Evolutionary conservation across 1,284 basidiomycete genomes (phyloP).

Genomic region (Ustilago esculenta): DNA sequence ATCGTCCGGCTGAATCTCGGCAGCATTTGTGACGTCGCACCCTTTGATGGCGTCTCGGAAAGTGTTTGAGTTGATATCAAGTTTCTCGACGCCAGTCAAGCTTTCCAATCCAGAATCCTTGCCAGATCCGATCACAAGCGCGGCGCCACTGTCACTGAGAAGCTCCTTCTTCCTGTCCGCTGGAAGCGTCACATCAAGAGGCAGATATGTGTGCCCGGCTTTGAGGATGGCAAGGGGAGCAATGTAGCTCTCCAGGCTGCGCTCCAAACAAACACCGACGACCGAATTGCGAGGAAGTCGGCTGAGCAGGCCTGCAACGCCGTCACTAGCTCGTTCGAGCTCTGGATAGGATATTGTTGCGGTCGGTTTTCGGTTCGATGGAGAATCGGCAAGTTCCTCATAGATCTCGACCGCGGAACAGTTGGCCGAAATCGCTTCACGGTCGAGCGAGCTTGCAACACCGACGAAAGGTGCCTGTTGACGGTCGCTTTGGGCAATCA

Average conservation of each 20-base stretch:
- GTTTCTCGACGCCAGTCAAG: background rate
- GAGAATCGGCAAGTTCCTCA: slow-evolving; percentile 14
- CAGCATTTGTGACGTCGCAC: background rate
- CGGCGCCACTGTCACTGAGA: slow-evolving; percentile 50
- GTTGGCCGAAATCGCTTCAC: slow-evolving; percentile 13
- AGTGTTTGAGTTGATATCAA: slow-evolving; percentile 12
- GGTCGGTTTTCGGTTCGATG: slow-evolving; percentile 1
- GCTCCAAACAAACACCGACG: slow-evolving; percentile 54
- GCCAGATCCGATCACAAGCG: slow-evolving; percentile 31
- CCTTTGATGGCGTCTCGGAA: slow-evolving; percentile 11
- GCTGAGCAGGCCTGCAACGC: slow-evolving; percentile 24
- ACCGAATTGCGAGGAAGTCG: slow-evolving; percentile 36
- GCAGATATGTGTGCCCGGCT: slow-evolving; percentile 61
- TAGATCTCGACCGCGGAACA: slow-evolving; percentile 44
- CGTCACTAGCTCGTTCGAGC: slow-evolving; percentile 32
- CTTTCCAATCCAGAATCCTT: slow-evolving; percentile 1
- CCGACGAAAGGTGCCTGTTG: background rate
- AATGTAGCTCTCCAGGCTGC: slow-evolving; percentile 56
- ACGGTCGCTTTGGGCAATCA: background rate
- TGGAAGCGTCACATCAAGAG: slow-evolving; percentile 65
- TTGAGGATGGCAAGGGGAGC: slow-evolving; percentile 52
- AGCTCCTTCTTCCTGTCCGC: slow-evolving; percentile 60
- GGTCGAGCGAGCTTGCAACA: slow-evolving; percentile 17
- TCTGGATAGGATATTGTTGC: slow-evolving; percentile 41
- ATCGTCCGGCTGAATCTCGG: slow-evolving; percentile 18